These are phyloP conservation scores for Saccharomycopsis javanensis DNA, from an alignment of 805 yeast genomes.

Conservation along the genomic window DNA sequence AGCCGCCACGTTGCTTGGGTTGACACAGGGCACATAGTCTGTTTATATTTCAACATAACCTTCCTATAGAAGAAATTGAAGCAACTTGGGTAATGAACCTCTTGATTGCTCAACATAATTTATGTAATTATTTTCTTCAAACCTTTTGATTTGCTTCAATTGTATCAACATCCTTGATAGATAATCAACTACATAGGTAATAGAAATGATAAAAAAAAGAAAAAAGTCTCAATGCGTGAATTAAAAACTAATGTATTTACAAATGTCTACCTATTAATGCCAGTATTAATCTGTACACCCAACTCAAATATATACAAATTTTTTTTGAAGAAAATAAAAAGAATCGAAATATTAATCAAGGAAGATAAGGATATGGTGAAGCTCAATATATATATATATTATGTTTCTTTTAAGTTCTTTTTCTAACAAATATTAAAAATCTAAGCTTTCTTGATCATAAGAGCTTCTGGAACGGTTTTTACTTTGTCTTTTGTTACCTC, in stretches of 20 bases:
- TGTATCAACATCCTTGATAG: no score
- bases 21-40: no score
- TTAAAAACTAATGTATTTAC: background rate
- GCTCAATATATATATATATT: background rate
- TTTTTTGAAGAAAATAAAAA: background rate
- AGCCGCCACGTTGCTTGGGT: no score
- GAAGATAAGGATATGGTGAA: background rate
- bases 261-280: background rate
- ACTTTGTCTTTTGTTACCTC: constrained; percentile 8
- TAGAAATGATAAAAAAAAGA: background rate
- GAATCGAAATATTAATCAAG: background rate
- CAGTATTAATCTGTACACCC: background rate
- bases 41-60: no score
- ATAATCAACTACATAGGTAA: no score
- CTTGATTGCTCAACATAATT: no score
- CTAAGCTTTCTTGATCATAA: constrained; percentile 5
- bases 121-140: no score
- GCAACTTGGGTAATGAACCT: no score
- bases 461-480: constrained; percentile 20
- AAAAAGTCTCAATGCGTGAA: background rate
- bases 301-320: background rate
- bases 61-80: no score
- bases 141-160: no score
- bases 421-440: no score
- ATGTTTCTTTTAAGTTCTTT: background rate